These are phyloP conservation scores for Hymenoscyphus scutula DNA, from an alignment of 2,329 filamentous ascomycete genomes.

Conservation along the genomic window DNA sequence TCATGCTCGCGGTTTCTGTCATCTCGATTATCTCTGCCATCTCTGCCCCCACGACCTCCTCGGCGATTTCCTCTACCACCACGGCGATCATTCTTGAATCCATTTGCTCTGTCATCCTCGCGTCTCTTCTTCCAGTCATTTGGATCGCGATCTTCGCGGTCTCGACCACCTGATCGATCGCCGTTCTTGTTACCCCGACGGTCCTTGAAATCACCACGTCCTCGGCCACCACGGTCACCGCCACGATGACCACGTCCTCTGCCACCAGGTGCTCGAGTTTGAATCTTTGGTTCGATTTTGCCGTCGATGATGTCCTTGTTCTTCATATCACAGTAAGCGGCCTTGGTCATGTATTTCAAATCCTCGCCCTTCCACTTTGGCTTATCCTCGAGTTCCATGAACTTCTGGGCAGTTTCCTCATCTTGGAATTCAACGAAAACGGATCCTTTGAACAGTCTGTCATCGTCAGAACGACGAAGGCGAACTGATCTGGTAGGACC, in stretches of 20 bases:
- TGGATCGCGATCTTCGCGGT: conserved; percentile 41
- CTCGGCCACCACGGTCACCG: conserved; percentile 37
- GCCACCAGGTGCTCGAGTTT: conserved; percentile 15
- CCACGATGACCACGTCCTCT: conserved; percentile 33
- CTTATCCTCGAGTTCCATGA: conserved; percentile 74
- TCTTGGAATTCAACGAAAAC: conserved; percentile 90
- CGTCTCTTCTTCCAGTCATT: conserved; percentile 65
- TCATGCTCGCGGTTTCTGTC: conserved; percentile 38
- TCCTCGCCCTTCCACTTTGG: conserved; percentile 82
- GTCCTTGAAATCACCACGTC: conserved; percentile 12
- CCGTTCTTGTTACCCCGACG: neutral
- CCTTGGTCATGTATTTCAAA: conserved; percentile 82
- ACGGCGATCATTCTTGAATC: conserved; percentile 45
- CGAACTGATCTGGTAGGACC: conserved; percentile 80
- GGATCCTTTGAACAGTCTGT: conserved; percentile 84
- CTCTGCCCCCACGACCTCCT: conserved; percentile 44
- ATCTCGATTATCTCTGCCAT: conserved; percentile 39
- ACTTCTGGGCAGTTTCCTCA: conserved; percentile 75
- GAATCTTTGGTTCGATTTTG: conserved; percentile 57
- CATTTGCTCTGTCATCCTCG: conserved; percentile 59
- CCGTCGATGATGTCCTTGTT: conserved; percentile 68
- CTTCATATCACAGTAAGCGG: conserved; percentile 80
- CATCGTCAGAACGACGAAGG: conserved; percentile 71
- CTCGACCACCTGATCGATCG: conserved; percentile 19
- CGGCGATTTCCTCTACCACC: conserved; percentile 34